Base-by-base conservation (phyloP, 2,329 filamentous ascomycete species). In the Penicillium crustosum region DNA sequence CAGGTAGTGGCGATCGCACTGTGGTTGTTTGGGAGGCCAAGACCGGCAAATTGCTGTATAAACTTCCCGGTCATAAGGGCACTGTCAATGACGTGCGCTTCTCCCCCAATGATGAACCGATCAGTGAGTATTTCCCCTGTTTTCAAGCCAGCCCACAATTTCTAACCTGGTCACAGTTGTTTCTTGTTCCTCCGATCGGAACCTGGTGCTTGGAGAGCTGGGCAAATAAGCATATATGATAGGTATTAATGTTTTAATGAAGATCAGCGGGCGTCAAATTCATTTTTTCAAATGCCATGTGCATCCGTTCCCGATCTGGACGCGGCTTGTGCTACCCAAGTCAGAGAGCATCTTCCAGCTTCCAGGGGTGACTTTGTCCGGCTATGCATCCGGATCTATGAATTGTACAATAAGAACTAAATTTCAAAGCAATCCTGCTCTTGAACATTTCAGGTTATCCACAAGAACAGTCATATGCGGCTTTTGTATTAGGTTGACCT, bases 1-100 rank as follows among this genome's bases (percentile, higher is more conserved):
- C 91, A 1, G 93, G 93, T 13, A 91, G 92, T 51, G 93, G 92
- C 15, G 94, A 99, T 70, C 89, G 92, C 27, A 96, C 89, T 8
- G 92, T 92, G 19, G 88, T 96, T 15, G 86, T 97, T 10, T 99
- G 94, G 94, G 93, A 94, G 50, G 86, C 82, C 55, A 87, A 90
- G 71, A 89, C 85, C n/a, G 93, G 90, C 58, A 97, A 95, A 79
- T 81, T 99, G 67, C 75, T 96, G 62, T 95, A 97, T 77, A 97
- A 97, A 77, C 82, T 99, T 52, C 94, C 94, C 1, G 94, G 94
- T 0, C 94, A 99, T 74, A 94, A 92, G 77, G 94, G 93, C 35
- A 91, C 90, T 0, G 94, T 97, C 51, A 99, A 97, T 73, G 92
- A 93, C 73, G 93, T 93, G 54, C 89, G 95, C 66, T 95, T 99